Percentiles rank a stretch among this genome's conserved stretches.
These are phyloP conservation scores for Globisporangium ultimum DNA, from an alignment of 352 stramenopile species.

Conservation along the genomic window DNA sequence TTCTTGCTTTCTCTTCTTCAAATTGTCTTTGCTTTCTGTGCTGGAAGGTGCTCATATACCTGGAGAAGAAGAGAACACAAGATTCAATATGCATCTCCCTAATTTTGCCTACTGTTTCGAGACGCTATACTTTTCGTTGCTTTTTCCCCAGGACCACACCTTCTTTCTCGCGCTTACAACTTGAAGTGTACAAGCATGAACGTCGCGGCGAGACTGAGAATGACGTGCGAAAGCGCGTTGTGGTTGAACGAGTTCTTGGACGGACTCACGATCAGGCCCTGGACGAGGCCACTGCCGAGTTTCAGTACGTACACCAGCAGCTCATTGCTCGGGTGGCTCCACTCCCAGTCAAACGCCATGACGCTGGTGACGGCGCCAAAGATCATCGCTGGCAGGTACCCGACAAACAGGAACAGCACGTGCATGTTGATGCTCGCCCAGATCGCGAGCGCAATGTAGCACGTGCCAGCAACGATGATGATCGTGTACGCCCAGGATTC, in stretches of 20 bases:
- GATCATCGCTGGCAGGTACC: slow-evolving; percentile 78
- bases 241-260: slow-evolving; percentile 87
- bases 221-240: slow-evolving; percentile 85
- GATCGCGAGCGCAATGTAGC: slow-evolving; percentile 69
- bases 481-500: slow-evolving; percentile 75
- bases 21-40: not conserved
- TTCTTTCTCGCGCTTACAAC: slow-evolving; percentile 29
- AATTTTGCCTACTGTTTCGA: slow-evolving; percentile 6
- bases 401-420: slow-evolving; percentile 75
- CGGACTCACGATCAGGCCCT: slow-evolving; percentile 77
- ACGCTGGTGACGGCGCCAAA: slow-evolving; percentile 72
- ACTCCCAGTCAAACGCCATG: slow-evolving; percentile 80
- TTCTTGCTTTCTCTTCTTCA: not conserved
- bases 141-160: slow-evolving; percentile 3
- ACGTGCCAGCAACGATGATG: slow-evolving; percentile 56
- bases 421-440: slow-evolving; percentile 85
- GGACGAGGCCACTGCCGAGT: slow-evolving; percentile 70
- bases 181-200: slow-evolving; percentile 84
- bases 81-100: slow-evolving; percentile 1
- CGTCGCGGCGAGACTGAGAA: slow-evolving; percentile 77
- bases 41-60: no score
- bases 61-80: slow-evolving; percentile 2
- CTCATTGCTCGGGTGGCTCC: slow-evolving; percentile 76
- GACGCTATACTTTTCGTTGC: slow-evolving; percentile 5
- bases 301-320: slow-evolving; percentile 82